Evolutionary conservation across 1,139 yeast species (phyloP), one percentile per base, ranked within the genome.

Genomic region (Suhomyces taliae): DNA sequence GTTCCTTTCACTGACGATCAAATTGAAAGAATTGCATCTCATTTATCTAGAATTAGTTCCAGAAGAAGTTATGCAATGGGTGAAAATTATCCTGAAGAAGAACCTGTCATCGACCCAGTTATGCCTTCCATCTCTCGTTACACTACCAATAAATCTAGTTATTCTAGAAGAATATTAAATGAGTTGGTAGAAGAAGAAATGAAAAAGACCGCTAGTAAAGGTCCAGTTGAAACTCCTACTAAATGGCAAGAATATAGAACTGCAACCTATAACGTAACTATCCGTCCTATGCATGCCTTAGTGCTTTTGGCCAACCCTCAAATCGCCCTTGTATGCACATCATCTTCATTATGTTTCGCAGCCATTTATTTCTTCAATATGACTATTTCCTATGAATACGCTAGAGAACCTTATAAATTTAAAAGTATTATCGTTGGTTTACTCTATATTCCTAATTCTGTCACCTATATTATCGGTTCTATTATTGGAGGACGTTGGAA

Each of bases 401-500:
- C 87, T 0, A 61, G 76, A 27, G 63, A 69, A 0, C 97, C 97
- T 3, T 90, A 90, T 65, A 78, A 82, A 54, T 89, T 86, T 70
- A 69, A 73, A 36, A 66, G 87, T 1, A 67, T 88, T 45, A 76
- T 85, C 48, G 78, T 85, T 44, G 97, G 97, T 39, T 70, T 90
- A 37, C 74, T 87, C 52, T 90, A 88, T 66, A 82, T 90, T 36
- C 96, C 96, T 36, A 88, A 89, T 63, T 87, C 96, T 0, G 78
- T 87, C 14, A 83, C 93, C 0, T 89, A 89, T 58, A 67, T 89
- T 34, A 56, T 85, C 40, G 93, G 95, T 0, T 84, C 93, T 3
- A 65, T 88, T 12, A 69, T 80, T 49, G 95, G 95, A 31, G 97
- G 97, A 1, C 75, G 77, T 52, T 89, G 93, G 87, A 83, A 83